These are phyloP conservation scores for Dipteronia sinensis DNA, from an alignment of 345 rosid species.

Conservation along the genomic window DNA sequence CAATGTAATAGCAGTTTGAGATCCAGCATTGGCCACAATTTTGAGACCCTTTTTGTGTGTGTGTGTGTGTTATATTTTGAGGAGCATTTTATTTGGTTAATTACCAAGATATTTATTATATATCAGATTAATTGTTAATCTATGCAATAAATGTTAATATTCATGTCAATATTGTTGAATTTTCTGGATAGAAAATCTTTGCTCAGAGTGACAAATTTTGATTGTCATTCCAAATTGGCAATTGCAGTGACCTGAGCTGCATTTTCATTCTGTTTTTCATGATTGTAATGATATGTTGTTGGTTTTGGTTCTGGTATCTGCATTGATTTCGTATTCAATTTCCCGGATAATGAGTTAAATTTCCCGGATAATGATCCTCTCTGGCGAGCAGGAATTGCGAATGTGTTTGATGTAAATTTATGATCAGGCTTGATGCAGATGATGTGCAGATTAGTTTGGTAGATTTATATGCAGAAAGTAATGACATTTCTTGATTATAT, in stretches of 20 bases:
- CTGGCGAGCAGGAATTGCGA: too few relatives aligned
- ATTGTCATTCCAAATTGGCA: neutral
- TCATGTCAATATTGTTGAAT: neutral
- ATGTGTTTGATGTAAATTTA: neutral
- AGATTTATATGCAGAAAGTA: too few relatives aligned
- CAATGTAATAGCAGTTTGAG: constrained; percentile 19
- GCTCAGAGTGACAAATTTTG: too few relatives aligned
- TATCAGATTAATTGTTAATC: neutral
- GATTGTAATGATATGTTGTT: too few relatives aligned
- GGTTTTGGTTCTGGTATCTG: neutral
- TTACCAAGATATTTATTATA: constrained; percentile 1
- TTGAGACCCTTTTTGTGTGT: neutral
- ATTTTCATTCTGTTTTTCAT: neutral
- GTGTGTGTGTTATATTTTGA: neutral
- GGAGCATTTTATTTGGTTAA: neutral
- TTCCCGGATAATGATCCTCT: too few relatives aligned
- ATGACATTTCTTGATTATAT: too few relatives aligned
- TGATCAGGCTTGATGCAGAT: too few relatives aligned
- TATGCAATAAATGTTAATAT: neutral
- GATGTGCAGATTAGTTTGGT: too few relatives aligned
- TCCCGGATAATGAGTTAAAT: too few relatives aligned
- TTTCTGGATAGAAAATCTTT: neutral
- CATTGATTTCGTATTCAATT: neutral
- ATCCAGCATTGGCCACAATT: constrained; percentile 6
- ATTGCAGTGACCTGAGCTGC: neutral